phyloP scores from a whole-genome alignment of 805 yeast species.

The Ogataea sp. region DNA sequence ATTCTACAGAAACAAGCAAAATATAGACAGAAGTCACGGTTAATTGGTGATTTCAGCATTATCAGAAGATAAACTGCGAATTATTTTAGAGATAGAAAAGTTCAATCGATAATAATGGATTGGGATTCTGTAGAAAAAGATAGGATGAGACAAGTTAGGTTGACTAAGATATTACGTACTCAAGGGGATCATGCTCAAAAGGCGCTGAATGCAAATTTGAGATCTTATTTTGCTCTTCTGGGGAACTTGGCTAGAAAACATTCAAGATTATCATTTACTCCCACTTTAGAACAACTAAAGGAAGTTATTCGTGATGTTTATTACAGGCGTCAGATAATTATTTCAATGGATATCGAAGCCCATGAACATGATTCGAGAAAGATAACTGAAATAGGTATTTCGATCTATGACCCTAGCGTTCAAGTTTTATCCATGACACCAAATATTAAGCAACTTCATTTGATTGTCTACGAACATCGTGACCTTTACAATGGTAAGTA shows the following conservation, averaged over 20 bases:
- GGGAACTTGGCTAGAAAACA: not conserved
- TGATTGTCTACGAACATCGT: constrained; percentile 36
- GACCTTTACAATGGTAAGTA: constrained; percentile 40
- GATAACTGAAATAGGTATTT: constrained; percentile 51
- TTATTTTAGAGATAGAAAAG: too few relatives aligned
- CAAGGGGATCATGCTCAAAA: too few relatives aligned
- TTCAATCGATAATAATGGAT: too few relatives aligned
- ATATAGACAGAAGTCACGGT: too few relatives aligned
- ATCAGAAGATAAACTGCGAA: too few relatives aligned
- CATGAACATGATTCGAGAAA: constrained; percentile 34
- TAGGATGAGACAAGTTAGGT: too few relatives aligned
- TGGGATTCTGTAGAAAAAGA: too few relatives aligned
- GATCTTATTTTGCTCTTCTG: not conserved
- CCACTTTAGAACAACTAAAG: constrained; percentile 1
- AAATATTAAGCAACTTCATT: constrained; percentile 29
- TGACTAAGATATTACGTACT: too few relatives aligned
- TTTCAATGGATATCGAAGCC: constrained; percentile 51
- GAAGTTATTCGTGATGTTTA: constrained; percentile 1
- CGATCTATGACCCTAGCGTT: constrained; percentile 46
- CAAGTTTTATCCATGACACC: constrained; percentile 34
- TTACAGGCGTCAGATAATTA: constrained; percentile 15
- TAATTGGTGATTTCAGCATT: too few relatives aligned
- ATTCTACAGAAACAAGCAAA: too few relatives aligned
- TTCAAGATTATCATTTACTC: not conserved
- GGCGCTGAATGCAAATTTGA: too few relatives aligned